Evolutionary conservation across 331 rosid genomes (phyloP).

Genomic region (Stylosanthes scabra): DNA sequence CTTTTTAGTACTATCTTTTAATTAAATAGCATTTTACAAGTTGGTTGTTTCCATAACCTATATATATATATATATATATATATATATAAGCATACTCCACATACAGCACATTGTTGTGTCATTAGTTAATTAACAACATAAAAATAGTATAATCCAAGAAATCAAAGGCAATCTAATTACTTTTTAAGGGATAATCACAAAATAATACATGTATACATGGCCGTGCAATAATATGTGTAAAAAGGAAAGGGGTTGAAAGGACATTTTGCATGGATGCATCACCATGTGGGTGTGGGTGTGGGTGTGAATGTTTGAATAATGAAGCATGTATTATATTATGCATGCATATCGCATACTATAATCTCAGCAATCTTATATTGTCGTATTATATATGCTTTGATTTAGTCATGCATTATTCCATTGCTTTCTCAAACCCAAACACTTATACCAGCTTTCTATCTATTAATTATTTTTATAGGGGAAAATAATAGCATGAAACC

Average conservation of each 20-base stretch:
- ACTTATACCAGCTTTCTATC: not conserved
- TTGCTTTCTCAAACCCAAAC: slow-evolving; percentile 17
- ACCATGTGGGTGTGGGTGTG: not conserved
- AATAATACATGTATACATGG: not conserved
- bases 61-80: too few relatives aligned
- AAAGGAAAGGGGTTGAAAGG: slow-evolving; percentile 27
- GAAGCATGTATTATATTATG: slow-evolving; percentile 18
- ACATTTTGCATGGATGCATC: slow-evolving; percentile 4
- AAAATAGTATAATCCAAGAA: slow-evolving; percentile 24
- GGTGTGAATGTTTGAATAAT: not conserved
- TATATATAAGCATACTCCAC: slow-evolving; percentile 27
- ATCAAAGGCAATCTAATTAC: slow-evolving; percentile 39
- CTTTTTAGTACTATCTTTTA: too few relatives aligned
- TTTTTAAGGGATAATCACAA: not conserved
- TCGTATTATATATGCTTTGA: slow-evolving; percentile 5
- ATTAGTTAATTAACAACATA: not conserved
- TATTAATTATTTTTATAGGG: not conserved
- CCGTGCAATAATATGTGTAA: not conserved
- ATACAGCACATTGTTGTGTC: not conserved
- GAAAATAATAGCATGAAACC: not conserved
- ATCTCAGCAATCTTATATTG: not conserved
- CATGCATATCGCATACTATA: not conserved
- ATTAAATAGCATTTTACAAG: not conserved
- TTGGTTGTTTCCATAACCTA: slow-evolving; percentile 16
- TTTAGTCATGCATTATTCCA: slow-evolving; percentile 29